Base-by-base conservation (phyloP, 148 eudicot species). In the Rhododendron molle region DNA sequence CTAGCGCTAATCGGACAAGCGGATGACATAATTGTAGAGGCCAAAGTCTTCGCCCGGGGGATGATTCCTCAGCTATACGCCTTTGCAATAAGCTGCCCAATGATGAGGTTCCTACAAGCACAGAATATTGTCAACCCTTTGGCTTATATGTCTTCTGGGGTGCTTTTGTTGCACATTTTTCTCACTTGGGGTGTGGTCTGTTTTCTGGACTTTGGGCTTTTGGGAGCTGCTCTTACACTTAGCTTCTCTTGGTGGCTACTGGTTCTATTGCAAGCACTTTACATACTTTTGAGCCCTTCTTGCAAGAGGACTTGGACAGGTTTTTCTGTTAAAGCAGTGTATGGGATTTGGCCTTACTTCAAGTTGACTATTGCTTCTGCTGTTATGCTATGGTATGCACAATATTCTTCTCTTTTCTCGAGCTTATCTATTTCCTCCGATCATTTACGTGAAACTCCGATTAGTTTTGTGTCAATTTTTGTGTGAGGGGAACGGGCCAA, bases 81-180 rank as follows among this genome's bases (percentile, higher is more conserved):
- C 32, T 93, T 91, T 78, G 90, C 93, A 0, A 90, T 93, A 30
- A 86, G 88, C 18, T 93, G 92, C 74, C 93, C 95, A 0, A 79
- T 89, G 88, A 89, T 89, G 65, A 90, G 92, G 84, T 90, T 91
- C 71, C 92, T 91, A 1, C 92, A 91, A 52, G 92, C 94, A 6
- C 93, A 93, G 77, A 93, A 93, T 79, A 90, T 93, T 44, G 94
- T 93, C 32, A 93, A 93, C 88, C 94, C 94, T 50, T 71, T 93
- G 62, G 93, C 94, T 3, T 90, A 83, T 67, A 91, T 93, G 82
- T 88, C 94, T 1, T 84, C 88, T 14, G 90, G 89, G 76, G 93
- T 91, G 14, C 89, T 92, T 52, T 34, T 86, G 4, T 11, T 92
- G 12, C 94, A 92, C 74, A 79, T 82, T 50, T 79, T 91, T 2